These are phyloP conservation scores for Gossypium sturtianum DNA, from an alignment of 345 rosid species.

Conservation along the genomic window DNA sequence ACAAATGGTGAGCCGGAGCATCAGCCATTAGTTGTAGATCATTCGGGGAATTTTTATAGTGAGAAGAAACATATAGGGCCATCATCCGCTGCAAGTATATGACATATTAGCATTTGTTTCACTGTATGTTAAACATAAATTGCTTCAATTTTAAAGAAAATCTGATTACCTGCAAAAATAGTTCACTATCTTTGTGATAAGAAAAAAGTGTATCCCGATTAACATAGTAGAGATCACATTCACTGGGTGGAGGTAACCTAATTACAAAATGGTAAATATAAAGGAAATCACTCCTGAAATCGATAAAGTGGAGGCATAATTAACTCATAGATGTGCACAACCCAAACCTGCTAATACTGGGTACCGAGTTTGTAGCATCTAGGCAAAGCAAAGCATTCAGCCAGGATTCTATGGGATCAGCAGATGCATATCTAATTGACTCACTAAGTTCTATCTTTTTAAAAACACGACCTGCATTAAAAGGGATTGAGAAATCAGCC, in stretches of 20 bases:
- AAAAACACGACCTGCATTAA: constrained; percentile 66
- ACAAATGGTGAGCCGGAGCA: constrained; percentile 99
- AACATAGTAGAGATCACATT: constrained; percentile 88
- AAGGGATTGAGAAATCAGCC: constrained; percentile 14
- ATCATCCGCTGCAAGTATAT: constrained; percentile 75
- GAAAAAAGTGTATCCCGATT: constrained; percentile 93
- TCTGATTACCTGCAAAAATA: constrained; percentile 67
- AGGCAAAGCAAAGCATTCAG: constrained; percentile 84
- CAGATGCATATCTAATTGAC: constrained; percentile 88
- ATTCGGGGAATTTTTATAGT: constrained; percentile 96
- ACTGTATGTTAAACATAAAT: constrained; percentile 6
- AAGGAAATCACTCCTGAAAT: not conserved
- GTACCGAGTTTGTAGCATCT: constrained; percentile 68
- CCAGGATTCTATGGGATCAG: constrained; percentile 98
- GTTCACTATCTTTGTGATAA: constrained; percentile 84
- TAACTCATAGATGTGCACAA: not conserved
- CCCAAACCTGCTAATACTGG: constrained; percentile 60
- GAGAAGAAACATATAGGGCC: constrained; percentile 94
- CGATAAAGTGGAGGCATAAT: constrained; percentile 3
- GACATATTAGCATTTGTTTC: constrained; percentile 22
- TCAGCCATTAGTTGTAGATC: constrained; percentile 95
- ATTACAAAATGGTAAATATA: constrained; percentile 15
- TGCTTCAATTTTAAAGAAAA: not conserved
- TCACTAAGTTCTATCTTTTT: constrained; percentile 87
- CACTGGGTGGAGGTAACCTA: constrained; percentile 76